Evolutionary conservation across 257 asterid genomes (phyloP), one percentile per base, ranked within the genome.

Genomic region (Cinchona pubescens): DNA sequence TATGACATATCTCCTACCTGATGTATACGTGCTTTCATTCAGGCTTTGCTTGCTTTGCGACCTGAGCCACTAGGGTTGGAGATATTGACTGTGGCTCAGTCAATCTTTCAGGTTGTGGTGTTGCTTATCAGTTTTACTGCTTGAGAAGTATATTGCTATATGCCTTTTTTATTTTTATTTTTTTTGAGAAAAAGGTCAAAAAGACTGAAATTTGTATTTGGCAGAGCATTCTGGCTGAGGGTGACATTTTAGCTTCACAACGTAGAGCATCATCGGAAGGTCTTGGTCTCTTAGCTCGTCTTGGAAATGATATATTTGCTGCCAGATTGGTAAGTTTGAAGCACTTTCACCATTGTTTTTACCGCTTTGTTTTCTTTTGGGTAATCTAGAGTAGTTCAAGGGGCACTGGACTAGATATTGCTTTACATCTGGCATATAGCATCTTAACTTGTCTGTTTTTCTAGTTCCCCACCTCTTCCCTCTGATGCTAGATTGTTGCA

Each of bases 241-340:
- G 96, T 61, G 99, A 95, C 83, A 90, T 92, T 68, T 89, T 93
- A 84, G 90, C 98, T 81, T 91, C 99, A 46, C 99, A 95, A 79
- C 94, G 97, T 43, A 85, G 99, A 84, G 99, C 99, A 74, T 87
- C 96, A 64, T 81, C 98, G 27, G 99, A 95, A 91, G 98, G 99
- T 79, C 98, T 95, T 82, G 99, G 99, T 74, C 83, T 95, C 73
- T 83, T 95, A 83, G 98, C 97, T 11, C 88, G 99, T 84, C 97
- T 95, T 32, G 99, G 99, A 84, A 92, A 92, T 80, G 99, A 95
- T 85, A 79, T 76, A 58, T 95, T 87, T 78, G 89, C 99, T 80
- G 99, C 99, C 76, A 91, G 97, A 90, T 80, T 95, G 96, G 99
- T 95, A 67, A 84, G 94, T 85, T 79, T 75, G 58, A 66, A 74